These are phyloP conservation scores for Tulasnella sp. DNA, from an alignment of 768 basidiomycete genomes.

Conservation along the genomic window DNA sequence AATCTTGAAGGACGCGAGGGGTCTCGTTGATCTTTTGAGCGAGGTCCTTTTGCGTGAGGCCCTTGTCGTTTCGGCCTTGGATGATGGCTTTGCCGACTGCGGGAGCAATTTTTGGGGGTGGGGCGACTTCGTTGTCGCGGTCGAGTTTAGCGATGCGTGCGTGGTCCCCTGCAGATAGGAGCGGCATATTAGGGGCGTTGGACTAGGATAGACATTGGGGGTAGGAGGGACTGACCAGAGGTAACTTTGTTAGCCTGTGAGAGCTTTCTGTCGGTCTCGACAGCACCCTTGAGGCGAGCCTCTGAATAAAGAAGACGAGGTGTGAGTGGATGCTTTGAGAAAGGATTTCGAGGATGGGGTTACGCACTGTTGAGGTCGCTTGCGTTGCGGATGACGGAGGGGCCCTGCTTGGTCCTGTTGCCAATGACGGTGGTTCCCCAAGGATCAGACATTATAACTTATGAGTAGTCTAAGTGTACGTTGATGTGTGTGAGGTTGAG, in stretches of 20 bases:
- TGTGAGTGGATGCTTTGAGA: neutral
- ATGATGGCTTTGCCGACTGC: slow-evolving; percentile 76
- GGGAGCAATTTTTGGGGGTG: slow-evolving; percentile 66
- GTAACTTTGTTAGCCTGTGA: slow-evolving; percentile 50
- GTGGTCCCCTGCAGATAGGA: slow-evolving; percentile 45
- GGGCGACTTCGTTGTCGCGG: slow-evolving; percentile 90
- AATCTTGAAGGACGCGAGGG: slow-evolving; percentile 75
- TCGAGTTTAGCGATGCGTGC: slow-evolving; percentile 89
- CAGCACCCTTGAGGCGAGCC: slow-evolving; percentile 69
- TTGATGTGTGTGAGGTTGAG: neutral
- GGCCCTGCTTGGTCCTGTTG: neutral
- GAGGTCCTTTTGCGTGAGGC: slow-evolving; percentile 82
- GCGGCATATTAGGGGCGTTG: slow-evolving; percentile 50
- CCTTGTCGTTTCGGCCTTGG: slow-evolving; percentile 61
- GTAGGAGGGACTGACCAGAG: neutral
- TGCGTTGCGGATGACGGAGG: slow-evolving; percentile 12
- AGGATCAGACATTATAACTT: neutral
- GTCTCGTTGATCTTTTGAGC: slow-evolving; percentile 93
- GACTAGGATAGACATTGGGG: neutral
- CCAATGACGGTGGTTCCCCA: neutral
- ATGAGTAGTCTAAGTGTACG: slow-evolving; percentile 14
- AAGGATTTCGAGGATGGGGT: neutral
- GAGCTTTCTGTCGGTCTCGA: slow-evolving; percentile 74
- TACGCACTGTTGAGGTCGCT: slow-evolving; percentile 21
- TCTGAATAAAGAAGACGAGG: neutral